Percentiles rank a stretch among this genome's conserved stretches.
Evolutionary conservation across 306 rosid genomes (phyloP).

Genomic region (Crotalaria pallida): DNA sequence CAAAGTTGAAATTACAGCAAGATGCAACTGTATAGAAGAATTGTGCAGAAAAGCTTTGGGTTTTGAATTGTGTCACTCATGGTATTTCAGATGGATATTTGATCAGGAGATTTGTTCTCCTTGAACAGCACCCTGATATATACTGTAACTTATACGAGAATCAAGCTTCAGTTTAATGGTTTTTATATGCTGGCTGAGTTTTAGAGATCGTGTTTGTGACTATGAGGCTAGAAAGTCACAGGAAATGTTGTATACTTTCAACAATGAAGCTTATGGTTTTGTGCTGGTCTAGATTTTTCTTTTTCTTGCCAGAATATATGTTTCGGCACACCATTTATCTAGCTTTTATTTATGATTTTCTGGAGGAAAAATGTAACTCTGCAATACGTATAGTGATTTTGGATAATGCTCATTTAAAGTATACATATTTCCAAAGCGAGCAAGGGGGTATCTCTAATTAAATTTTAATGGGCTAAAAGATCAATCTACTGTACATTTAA

Average conservation of each 20-base stretch:
- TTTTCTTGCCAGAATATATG: background rate
- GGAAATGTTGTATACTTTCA: slow-evolving; percentile 14
- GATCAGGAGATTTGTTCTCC: slow-evolving; percentile 1
- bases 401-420: too few relatives aligned
- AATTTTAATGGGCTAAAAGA: too few relatives aligned
- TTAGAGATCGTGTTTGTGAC: background rate
- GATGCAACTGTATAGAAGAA: slow-evolving; percentile 14
- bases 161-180: background rate
- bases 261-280: background rate
- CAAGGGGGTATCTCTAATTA: too few relatives aligned
- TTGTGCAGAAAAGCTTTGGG: background rate
- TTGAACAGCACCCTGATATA: slow-evolving; percentile 10
- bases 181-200: background rate
- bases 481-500: too few relatives aligned
- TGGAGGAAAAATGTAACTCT: slow-evolving; percentile 55
- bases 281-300: background rate
- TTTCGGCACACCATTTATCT: background rate
- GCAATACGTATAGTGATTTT: slow-evolving; percentile 35
- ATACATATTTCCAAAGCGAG: too few relatives aligned
- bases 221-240: background rate
- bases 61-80: background rate
- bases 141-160: background rate
- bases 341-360: slow-evolving; percentile 39
- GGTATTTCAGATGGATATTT: slow-evolving; percentile 10
- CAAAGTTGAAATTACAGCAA: background rate